phyloP scores from a whole-genome alignment of 2,329 filamentous ascomycete species.

The Botryotinia convoluta region DNA sequence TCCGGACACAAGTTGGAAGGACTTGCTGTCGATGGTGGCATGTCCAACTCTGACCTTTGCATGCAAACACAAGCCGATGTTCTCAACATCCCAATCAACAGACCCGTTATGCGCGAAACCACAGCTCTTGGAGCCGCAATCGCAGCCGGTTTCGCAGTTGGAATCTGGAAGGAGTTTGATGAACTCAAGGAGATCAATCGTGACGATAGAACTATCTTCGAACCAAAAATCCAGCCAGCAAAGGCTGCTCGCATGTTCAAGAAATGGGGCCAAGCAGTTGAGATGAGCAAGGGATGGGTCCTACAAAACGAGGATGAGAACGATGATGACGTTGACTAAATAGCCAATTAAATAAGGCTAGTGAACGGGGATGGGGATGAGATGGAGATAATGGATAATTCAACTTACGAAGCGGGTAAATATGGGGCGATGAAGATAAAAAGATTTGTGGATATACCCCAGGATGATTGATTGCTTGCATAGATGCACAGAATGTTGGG shows the following conservation, averaged over 20 bases:
- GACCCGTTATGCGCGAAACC: constrained; percentile 86
- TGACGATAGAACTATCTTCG: constrained; percentile 65
- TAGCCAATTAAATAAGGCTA: not conserved
- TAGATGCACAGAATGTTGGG: constrained; percentile 1
- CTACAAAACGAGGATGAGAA: constrained; percentile 16
- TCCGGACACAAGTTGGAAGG: constrained; percentile 71
- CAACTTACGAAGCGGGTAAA: not conserved
- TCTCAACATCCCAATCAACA: constrained; percentile 75
- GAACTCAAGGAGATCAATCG: constrained; percentile 71
- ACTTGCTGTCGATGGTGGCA: constrained; percentile 82
- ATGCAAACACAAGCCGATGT: constrained; percentile 90
- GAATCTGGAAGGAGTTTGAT: constrained; percentile 72
- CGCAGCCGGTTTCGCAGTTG: constrained; percentile 80
- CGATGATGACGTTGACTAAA: constrained; percentile 17
- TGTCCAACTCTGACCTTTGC: constrained; percentile 83
- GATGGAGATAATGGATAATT: constrained; percentile 4
- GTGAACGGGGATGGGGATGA: not conserved
- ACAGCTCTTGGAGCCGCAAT: constrained; percentile 87
- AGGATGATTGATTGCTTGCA: constrained; percentile 7
- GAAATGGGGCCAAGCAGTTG: constrained; percentile 71
- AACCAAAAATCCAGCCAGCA: constrained; percentile 58
- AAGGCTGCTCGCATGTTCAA: constrained; percentile 61
- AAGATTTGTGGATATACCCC: constrained; percentile 10
- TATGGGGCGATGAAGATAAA: constrained; percentile 7
- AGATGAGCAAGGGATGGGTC: constrained; percentile 74